Evolutionary conservation across 2,329 filamentous ascomycete species (phyloP).

Genomic region (Dendrostoma leiphaemia): DNA sequence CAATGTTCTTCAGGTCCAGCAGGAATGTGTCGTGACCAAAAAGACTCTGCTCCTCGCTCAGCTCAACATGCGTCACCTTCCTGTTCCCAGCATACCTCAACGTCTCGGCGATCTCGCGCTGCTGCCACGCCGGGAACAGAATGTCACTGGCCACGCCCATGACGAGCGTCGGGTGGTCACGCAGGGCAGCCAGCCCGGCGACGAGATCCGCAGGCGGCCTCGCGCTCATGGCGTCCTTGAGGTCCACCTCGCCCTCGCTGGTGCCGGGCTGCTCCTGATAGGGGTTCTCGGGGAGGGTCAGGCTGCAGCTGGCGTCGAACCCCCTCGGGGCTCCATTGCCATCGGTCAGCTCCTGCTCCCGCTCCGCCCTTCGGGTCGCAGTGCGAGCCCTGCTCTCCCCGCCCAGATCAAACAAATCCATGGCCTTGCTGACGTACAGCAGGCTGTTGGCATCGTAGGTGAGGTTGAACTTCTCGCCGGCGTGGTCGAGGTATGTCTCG

Average conservation of each 20-base stretch:
- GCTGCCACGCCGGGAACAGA: slow-evolving; percentile 96
- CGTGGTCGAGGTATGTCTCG: slow-evolving; percentile 96
- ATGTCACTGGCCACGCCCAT: slow-evolving; percentile 96
- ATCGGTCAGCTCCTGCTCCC: slow-evolving; percentile 55
- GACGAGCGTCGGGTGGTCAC: slow-evolving; percentile 78
- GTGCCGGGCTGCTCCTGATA: slow-evolving; percentile 77
- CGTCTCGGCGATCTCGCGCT: slow-evolving; percentile 87
- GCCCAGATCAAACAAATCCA: slow-evolving; percentile 96
- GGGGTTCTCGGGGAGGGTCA: slow-evolving; percentile 78
- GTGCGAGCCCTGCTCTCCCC: slow-evolving; percentile 65
- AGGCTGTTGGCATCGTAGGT: slow-evolving; percentile 96
- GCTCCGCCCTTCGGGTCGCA: slow-evolving; percentile 58
- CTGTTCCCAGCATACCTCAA: slow-evolving; percentile 75
- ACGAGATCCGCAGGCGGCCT: slow-evolving; percentile 78
- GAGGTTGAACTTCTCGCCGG: slow-evolving; percentile 96
- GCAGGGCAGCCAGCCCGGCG: slow-evolving; percentile 67
- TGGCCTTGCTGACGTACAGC: slow-evolving; percentile 95
- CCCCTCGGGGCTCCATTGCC: slow-evolving; percentile 31
- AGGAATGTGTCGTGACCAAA: slow-evolving; percentile 98
- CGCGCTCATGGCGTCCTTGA: slow-evolving; percentile 29
- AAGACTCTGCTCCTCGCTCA: slow-evolving; percentile 89
- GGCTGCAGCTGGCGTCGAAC: slow-evolving; percentile 64
- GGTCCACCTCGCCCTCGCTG: slow-evolving; percentile 31
- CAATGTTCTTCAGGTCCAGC: slow-evolving; percentile 87
- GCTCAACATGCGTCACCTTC: slow-evolving; percentile 80